These are phyloP conservation scores for Ophiostoma quercus DNA, from an alignment of 2,329 filamentous ascomycete genomes.

Conservation along the genomic window DNA sequence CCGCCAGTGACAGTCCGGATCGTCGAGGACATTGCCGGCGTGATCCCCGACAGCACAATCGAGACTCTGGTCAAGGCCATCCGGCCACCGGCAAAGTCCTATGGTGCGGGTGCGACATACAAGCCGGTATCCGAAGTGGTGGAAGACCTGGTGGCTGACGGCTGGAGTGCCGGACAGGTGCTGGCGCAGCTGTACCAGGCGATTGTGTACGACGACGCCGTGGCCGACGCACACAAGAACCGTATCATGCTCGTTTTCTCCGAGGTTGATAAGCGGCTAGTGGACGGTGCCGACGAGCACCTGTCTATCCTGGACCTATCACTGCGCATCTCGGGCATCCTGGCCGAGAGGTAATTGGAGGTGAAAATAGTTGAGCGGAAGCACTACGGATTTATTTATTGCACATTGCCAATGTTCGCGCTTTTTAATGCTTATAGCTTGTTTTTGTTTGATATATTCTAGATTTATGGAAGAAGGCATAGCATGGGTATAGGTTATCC, in stretches of 20 bases:
- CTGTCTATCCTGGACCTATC: constrained; percentile 81
- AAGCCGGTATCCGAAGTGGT: constrained; percentile 71
- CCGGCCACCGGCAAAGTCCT: constrained; percentile 49
- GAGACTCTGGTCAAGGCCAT: constrained; percentile 67
- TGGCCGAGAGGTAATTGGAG: constrained; percentile 43
- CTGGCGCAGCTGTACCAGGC: constrained; percentile 74
- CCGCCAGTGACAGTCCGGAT: constrained; percentile 67
- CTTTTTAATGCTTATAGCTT: not conserved
- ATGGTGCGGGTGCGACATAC: constrained; percentile 58
- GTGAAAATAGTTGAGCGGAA: not conserved
- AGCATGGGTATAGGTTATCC: constrained; percentile 7
- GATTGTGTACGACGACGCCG: constrained; percentile 76
- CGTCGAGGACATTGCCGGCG: constrained; percentile 92
- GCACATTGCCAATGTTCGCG: not conserved
- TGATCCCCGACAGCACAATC: constrained; percentile 75
- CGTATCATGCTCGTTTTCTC: constrained; percentile 85
- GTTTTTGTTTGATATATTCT: constrained; percentile 5
- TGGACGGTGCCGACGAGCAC: constrained; percentile 94
- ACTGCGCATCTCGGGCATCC: constrained; percentile 70
- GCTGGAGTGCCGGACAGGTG: constrained; percentile 91
- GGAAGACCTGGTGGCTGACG: constrained; percentile 88
- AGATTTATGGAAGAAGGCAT: constrained; percentile 5
- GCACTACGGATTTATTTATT: not conserved
- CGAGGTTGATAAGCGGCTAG: constrained; percentile 86
- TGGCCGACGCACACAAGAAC: constrained; percentile 82